phyloP scores from a whole-genome alignment of 805 yeast genomes.

The Cyberlindnera euphorbiiphila region DNA sequence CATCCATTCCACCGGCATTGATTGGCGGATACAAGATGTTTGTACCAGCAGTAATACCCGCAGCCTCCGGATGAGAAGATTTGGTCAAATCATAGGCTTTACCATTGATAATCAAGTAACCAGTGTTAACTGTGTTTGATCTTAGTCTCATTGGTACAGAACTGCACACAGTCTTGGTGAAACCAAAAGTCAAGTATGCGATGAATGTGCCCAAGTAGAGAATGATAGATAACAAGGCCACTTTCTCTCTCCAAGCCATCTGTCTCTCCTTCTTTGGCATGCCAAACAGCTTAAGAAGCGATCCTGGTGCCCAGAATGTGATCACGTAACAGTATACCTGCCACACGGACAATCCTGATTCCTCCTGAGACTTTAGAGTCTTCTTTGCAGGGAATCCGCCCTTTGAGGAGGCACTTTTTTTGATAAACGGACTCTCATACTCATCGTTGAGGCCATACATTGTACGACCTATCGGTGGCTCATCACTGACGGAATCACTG shows the following conservation, averaged over 20 bases:
- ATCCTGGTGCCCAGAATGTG: slow-evolving; percentile 92
- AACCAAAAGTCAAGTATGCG: slow-evolving; percentile 87
- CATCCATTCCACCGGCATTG: slow-evolving; percentile 86
- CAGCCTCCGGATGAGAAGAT: slow-evolving; percentile 78
- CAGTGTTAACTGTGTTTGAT: slow-evolving; percentile 53
- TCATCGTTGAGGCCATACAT: slow-evolving; percentile 64
- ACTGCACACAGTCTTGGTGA: slow-evolving; percentile 78
- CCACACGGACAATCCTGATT: slow-evolving; percentile 51
- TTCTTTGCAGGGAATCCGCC: slow-evolving; percentile 5
- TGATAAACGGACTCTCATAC: slow-evolving; percentile 28
- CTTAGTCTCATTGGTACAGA: slow-evolving; percentile 45
- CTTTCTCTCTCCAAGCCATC: slow-evolving; percentile 96
- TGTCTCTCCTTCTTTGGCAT: slow-evolving; percentile 77
- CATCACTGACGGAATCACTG: slow-evolving; percentile 4
- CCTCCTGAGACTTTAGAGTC: slow-evolving; percentile 8
- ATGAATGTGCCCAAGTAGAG: slow-evolving; percentile 68
- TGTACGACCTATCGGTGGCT: slow-evolving; percentile 40
- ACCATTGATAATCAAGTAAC: slow-evolving; percentile 76
- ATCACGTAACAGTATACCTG: slow-evolving; percentile 69
- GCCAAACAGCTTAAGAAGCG: slow-evolving; percentile 67
- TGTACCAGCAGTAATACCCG: slow-evolving; percentile 67
- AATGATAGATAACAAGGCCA: slow-evolving; percentile 77
- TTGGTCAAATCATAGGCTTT: slow-evolving; percentile 66
- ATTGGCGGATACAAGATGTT: slow-evolving; percentile 81
- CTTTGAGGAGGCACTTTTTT: slow-evolving; percentile 8